These are phyloP conservation scores for Leccinum fallax DNA, from an alignment of 1,284 basidiomycete genomes.

Conservation along the genomic window DNA sequence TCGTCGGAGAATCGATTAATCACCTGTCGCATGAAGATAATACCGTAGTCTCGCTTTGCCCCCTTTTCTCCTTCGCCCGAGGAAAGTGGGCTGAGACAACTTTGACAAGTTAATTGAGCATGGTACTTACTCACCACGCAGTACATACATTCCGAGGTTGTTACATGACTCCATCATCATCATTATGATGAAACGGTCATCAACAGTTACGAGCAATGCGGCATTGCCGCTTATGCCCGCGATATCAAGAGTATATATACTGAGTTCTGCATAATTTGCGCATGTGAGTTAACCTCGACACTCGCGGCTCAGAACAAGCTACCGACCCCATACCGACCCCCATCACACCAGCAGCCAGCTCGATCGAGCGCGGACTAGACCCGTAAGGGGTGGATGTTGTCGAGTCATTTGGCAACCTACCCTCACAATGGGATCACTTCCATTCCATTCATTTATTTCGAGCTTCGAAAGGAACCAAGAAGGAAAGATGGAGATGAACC, in stretches of 20 bases:
- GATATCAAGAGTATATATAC: too few relatives aligned
- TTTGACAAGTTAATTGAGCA: too few relatives aligned
- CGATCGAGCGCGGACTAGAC: neutral
- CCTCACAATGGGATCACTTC: neutral
- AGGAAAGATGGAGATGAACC: neutral
- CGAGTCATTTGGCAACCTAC: neutral
- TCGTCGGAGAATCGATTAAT: too few relatives aligned
- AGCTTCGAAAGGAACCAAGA: neutral
- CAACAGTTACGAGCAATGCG: neutral
- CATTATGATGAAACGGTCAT: neutral
- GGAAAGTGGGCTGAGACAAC: too few relatives aligned
- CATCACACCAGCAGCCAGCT: neutral
- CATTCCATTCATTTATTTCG: neutral
- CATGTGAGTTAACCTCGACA: neutral
- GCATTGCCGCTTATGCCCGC: neutral
- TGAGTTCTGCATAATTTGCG: neutral
- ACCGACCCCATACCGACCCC: neutral
- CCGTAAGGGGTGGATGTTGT: neutral
- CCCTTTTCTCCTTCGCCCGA: too few relatives aligned
- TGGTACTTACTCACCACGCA: too few relatives aligned
- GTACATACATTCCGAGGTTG: too few relatives aligned
- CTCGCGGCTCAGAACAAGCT: neutral
- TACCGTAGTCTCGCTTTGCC: too few relatives aligned
- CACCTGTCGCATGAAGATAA: too few relatives aligned
- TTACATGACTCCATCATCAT: neutral